Base-by-base conservation (phyloP, 2,329 filamentous ascomycete species). In the Ascochyta pisi region DNA sequence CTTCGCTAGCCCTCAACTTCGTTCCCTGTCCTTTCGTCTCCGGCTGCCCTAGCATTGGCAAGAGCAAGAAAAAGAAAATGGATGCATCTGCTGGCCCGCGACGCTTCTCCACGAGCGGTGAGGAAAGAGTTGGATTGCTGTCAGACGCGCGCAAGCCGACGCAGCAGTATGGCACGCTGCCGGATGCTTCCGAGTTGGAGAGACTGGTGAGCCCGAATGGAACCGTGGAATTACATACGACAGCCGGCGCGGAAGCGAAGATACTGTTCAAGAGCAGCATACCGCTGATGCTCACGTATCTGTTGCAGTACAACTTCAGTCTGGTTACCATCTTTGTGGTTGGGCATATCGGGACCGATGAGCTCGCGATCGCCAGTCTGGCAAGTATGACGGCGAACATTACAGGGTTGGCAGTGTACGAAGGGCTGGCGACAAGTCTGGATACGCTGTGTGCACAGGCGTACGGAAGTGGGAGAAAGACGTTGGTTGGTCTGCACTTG, bases 341-440 rank as follows among this genome's bases (percentile, higher is more conserved):
- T 0, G 82, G 83, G 0, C 82, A 82, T 62, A 76, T 85, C 8
- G 78, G 82, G 19, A 80, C 80, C 3, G 78, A 82, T 61, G 82
- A 83, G 54, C 68, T 85, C 9, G 83, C 81, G 1, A 83, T 82
- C 0, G 81, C 82, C 0, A 82, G 79, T 49, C 66, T 84, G 15
- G 81, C 81, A 23, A 78, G 81, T 23, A 84, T 82, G 41, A 84
- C 82, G 0, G 81, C 83, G 61, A 84, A 82, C 56, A 84, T 85
- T 46, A 74, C 82, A 6, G 83, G 83, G 0, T 77, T 81, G 19
- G 79, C 83, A 1, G 71, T 82, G 22, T 79, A 80, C 53, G 80
- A 83, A 62, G 82, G 82, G 22, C 78, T 83, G 66, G 80, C 81
- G 37, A 83, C 81, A 0, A 79, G 78, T 23, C 70, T 83, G 22